Conservation (phyloP, 2,329 filamentous ascomycete genomes). For the Ophiocordyceps australis region DNA sequence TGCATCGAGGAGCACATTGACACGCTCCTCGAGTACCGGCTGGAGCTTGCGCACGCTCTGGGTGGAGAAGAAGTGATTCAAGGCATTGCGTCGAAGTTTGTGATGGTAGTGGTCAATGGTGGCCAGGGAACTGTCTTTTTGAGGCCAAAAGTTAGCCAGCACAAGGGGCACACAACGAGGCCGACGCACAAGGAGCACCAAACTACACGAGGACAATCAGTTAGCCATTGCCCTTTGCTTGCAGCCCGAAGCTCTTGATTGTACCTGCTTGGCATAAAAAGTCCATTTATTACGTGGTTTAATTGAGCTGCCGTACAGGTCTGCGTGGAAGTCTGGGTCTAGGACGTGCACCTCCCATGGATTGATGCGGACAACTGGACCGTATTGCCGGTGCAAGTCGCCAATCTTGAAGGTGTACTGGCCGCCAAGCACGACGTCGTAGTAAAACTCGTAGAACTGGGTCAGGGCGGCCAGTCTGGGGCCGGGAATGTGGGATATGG, state of each 20-base stretch:
- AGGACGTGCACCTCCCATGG: conserved; percentile 20
- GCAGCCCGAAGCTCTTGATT: background rate
- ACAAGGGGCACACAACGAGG: background rate
- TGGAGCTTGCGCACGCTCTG: conserved; percentile 18
- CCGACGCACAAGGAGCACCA: conserved; percentile 13
- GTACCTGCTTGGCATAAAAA: conserved; percentile 17
- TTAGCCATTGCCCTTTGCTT: no score
- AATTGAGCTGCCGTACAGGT: conserved; percentile 15
- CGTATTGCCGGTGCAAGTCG: conserved; percentile 21
- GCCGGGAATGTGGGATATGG: conserved; percentile 18
- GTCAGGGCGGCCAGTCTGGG: conserved; percentile 19
- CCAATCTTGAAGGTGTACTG: conserved; percentile 22
- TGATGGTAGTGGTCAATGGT: conserved; percentile 16
- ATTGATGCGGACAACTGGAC: conserved; percentile 19
- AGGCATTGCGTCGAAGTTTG: conserved; percentile 13
- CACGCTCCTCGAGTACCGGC: conserved; percentile 16
- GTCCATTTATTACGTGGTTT: conserved; percentile 13
- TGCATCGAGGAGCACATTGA: conserved; percentile 12
- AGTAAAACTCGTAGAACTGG: conserved; percentile 22
- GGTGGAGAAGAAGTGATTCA: conserved; percentile 18
- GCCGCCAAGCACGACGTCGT: conserved; percentile 20
- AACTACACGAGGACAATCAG: conserved; percentile 8
- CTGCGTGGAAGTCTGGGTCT: conserved; percentile 18
- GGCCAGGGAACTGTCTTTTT: conserved; percentile 13
- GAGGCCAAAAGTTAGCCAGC: background rate